Evolutionary conservation across 2,329 filamentous ascomycete species (phyloP).

Genomic region (Phialophora macrospora): DNA sequence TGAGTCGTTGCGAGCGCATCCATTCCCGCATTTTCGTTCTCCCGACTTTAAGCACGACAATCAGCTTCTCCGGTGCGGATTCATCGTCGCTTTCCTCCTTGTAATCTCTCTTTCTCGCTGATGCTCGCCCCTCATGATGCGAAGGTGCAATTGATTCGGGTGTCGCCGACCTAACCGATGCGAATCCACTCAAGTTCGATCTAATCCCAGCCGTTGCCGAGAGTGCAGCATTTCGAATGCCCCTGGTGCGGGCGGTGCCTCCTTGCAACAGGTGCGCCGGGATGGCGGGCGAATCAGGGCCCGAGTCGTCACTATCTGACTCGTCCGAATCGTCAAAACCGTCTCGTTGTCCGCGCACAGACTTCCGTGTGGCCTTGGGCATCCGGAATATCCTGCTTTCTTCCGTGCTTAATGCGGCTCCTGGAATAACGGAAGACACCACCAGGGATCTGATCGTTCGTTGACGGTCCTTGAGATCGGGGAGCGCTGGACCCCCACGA

Average conservation of each 20-base stretch:
- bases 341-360: conserved; percentile 63
- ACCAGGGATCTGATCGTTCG: conserved; percentile 90
- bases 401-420: conserved; percentile 77
- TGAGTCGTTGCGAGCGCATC: conserved; percentile 59
- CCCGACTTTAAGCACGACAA: conserved; percentile 76
- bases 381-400: conserved; percentile 88
- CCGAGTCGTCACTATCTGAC: conserved; percentile 81
- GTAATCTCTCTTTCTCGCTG: conserved; percentile 66
- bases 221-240: conserved; percentile 85
- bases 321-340: conserved; percentile 80
- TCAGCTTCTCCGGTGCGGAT: conserved; percentile 61
- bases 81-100: conserved; percentile 81
- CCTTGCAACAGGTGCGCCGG: conserved; percentile 66
- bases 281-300: conserved; percentile 80
- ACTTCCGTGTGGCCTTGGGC: conserved; percentile 61
- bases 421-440: conserved; percentile 89
- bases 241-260: conserved; percentile 82
- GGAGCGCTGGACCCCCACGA: conserved; percentile 86
- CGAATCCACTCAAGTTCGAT: conserved; percentile 66
- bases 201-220: conserved; percentile 85
- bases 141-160: conserved; percentile 70
- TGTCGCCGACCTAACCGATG: conserved; percentile 76
- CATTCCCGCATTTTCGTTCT: conserved; percentile 71
- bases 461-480: conserved; percentile 94
- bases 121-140: conserved; percentile 74